Percentiles rank a stretch among this genome's conserved stretches.
Conservation (phyloP, 306 rosid species). For the Hippophae gyantsensis region DNA sequence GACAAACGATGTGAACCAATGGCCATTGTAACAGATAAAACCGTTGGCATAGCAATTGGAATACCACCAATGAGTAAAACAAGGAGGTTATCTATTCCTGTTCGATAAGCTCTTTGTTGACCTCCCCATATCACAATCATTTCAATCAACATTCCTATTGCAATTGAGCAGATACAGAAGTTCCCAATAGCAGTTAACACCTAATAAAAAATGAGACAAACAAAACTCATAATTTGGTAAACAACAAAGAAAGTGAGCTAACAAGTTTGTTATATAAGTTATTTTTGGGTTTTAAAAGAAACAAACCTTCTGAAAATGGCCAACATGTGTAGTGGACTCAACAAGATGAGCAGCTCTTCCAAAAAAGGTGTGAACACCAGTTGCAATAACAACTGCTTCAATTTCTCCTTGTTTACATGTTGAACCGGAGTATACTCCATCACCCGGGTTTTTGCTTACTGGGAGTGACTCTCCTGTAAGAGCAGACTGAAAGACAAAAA, state of each 20-base stretch:
- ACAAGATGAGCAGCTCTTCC: conserved; percentile 96
- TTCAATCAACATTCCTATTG: conserved; percentile 59
- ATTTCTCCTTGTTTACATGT: conserved; percentile 88
- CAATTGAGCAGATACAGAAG: conserved; percentile 88
- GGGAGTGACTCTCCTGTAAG: conserved; percentile 94
- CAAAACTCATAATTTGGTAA: background rate
- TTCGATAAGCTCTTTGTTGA: conserved; percentile 58
- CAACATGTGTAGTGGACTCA: conserved; percentile 65
- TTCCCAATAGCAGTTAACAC: conserved; percentile 86
- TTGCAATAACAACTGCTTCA: conserved; percentile 84
- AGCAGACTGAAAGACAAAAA: conserved; percentile 31
- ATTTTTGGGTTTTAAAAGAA: background rate
- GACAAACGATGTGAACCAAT: conserved; percentile 85
- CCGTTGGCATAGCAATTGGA: conserved; percentile 95
- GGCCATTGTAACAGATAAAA: conserved; percentile 88
- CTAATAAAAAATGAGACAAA: conserved; percentile 26
- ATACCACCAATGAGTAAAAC: conserved; percentile 93
- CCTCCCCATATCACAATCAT: conserved; percentile 77
- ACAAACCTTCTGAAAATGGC: conserved; percentile 80
- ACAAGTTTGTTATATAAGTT: background rate
- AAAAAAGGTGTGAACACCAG: conserved; percentile 89
- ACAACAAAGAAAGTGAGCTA: background rate
- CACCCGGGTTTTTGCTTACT: conserved; percentile 37
- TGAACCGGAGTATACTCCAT: conserved; percentile 83
- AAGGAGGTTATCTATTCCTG: conserved; percentile 76